Evolutionary conservation across 768 basidiomycete genomes (phyloP).

Genomic region (Lactarius pseudohatsudake): DNA sequence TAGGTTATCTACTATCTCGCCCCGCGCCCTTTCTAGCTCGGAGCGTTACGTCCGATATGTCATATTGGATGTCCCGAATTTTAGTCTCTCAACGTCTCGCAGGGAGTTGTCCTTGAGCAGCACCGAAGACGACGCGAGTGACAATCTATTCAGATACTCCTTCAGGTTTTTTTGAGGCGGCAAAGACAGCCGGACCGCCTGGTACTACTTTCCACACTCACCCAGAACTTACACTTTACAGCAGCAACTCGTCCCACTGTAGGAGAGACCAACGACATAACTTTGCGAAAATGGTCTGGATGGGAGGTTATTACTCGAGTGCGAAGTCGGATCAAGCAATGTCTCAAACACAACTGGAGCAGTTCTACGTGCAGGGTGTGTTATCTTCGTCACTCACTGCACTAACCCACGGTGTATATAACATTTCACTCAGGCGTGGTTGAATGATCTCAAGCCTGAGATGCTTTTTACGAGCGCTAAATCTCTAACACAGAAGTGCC

Average conservation of each 20-base stretch:
- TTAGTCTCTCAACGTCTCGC: constrained; percentile 55
- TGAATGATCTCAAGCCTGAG: constrained; percentile 56
- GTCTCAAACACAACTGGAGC: constrained; percentile 50
- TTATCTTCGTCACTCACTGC: neutral
- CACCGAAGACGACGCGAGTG: constrained; percentile 67
- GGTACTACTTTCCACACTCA: constrained; percentile 50
- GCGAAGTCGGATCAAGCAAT: constrained; percentile 59
- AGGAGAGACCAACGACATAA: constrained; percentile 31
- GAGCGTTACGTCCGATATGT: constrained; percentile 73
- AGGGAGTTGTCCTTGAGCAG: constrained; percentile 63
- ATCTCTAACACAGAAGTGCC: constrained; percentile 72
- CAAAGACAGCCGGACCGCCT: constrained; percentile 47
- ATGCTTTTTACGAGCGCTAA: constrained; percentile 67
- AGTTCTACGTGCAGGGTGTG: constrained; percentile 60
- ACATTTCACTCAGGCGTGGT: constrained; percentile 37
- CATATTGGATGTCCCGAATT: constrained; percentile 66
- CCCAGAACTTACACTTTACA: constrained; percentile 42
- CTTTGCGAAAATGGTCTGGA: constrained; percentile 47
- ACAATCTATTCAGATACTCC: constrained; percentile 69
- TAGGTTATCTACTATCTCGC: constrained; percentile 43
- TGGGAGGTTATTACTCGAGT: constrained; percentile 57
- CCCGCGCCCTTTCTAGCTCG: constrained; percentile 80
- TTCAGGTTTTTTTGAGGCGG: constrained; percentile 70
- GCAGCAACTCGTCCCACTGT: constrained; percentile 50
- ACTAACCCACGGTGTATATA: neutral